Evolutionary conservation across 208 protist species (phyloP), one percentile per base, ranked within the genome.

Genomic region (Crithidia acanthocephali): DNA sequence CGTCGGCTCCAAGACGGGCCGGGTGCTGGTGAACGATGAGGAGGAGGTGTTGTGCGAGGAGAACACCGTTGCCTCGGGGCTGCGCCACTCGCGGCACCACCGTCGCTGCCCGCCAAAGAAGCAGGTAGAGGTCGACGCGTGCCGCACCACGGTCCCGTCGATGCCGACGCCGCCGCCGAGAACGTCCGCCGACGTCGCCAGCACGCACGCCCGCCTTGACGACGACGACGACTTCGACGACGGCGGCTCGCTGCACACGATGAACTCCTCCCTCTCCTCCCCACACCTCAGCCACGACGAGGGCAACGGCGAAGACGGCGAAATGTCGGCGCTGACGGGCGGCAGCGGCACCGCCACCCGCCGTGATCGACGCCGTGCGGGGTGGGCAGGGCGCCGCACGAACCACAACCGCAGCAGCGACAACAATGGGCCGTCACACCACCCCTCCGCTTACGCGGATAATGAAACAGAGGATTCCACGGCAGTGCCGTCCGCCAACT

Each of bases 1-100:
- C 42, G 56, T 80, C 23, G 60, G 68, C 13, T 66, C 60, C 25
- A 68, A 76, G 62, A 80, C 75, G 8, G 75, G 75, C 20, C 75
- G 75, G 2, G 75, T 80, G 16, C 50, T 80, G 18, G 68, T 80
- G 10, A 62, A 75, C 25, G 75, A 75, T 33, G 74, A 79, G 11
- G 75, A 80, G 23, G 75, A 80, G 35, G 45, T 80, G 37, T 48
- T 80, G 0, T 73, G 51, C 20, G 72, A 72, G 16, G 65, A 23
- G 15, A 72, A 78, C 59, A 72, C 65, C 15, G 63, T 80, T 42
- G n/a, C 62, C 0, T 58, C 45, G 2, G 25, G 27, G 7, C 30
- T 25, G 32, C 60, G 20, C 2, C 35, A 63, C 45, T 55, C 73
- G 18, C 9, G 18, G 44, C 44, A n/a, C 9, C 44, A 48, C 9